Base-by-base conservation (phyloP, 1,284 basidiomycete genomes). In the Ceratobasidium sp. region DNA sequence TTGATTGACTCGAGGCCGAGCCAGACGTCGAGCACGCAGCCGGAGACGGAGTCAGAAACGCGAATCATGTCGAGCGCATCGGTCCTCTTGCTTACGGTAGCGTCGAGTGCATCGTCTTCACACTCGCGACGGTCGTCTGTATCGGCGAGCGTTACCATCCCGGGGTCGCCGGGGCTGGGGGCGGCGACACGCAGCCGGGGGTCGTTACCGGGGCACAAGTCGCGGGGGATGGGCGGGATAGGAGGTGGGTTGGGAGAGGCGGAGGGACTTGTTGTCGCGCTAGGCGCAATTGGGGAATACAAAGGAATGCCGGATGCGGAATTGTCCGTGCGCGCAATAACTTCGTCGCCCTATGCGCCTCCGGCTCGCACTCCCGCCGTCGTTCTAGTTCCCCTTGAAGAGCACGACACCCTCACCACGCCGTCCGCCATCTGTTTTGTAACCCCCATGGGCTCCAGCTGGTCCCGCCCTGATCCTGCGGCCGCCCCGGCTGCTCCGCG, bases 351-450 rank as follows among this genome's bases (percentile, higher is more conserved):
- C 35, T 21, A 41, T 41, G 57, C 38, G 50, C 30, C 54, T 43
- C 35, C 23, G 23, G 26, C 46, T 18, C 28, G 49, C 32, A 41
- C 61, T 30, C 61, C 63, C 23, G 35, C 28, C 16, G 44, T 66
- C 35, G 57, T 74, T 11, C 38, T 72, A 8, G 55, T 21, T 32
- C 71, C 71, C 14, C 63, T 59, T 55, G 55, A 70, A 38, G 41
- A 62, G 13, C 61, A 55, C 63, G 43, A 47, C 50, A 57, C 63
- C 13, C 46, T 67, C 55, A 61, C 26, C 21, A 75, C 74, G 32
- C 71, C 74, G 18, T 75, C 74, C 18, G 74, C 71, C 28, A 63
- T 75, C 58, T 75, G 74, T 38, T 75, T 75, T 21, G 66, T 70
- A 6, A 46, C 61, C 52, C 35, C 64, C 41, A 59, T 63, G 55